Evolutionary conservation across 495 filamentous ascomycete genomes (phyloP), one percentile per base, ranked within the genome.

Genomic region (Aspergillus saccharolyticus): DNA sequence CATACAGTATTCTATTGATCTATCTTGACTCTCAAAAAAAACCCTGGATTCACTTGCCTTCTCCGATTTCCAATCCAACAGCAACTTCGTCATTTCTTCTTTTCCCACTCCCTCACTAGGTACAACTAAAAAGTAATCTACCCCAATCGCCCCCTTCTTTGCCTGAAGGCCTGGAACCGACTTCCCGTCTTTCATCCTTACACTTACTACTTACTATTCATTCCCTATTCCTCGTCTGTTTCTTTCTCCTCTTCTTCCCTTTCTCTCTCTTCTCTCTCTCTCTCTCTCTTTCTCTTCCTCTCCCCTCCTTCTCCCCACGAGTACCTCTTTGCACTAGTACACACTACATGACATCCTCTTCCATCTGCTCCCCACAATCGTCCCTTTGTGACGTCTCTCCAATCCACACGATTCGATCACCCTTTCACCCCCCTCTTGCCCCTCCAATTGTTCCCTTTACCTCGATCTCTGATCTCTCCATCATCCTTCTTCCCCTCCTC

Each of bases 221-320:
- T 30, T 51, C 20, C 44, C 28, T n/a, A n/a, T n/a, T 48, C 18
- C 18, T 39, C 42, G 20, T 50, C 45, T 62, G 24, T 24, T 5
- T 47, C 48, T 44, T 45, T 50, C 18, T n/a, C n/a, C n/a, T n/a
- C 42, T 20, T 21, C 52, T 18, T 50, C 56, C 43, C 19, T 44
- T 39, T 44, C 18, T 18, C 45, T 24, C 55, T 19, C 22, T 51
- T 56, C 42, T 42, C 52, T 39, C 52, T 42, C 21, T 57, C 39
- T 30, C 25, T 28, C 25, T 4, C 56, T 47, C 44, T 50, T 22
- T 33, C 42, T 45, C 21, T 12, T 44, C 28, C 33, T 24, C 24
- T 50, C n/a, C 25, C n/a, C 15, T 46, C 10, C 42, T 46, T 44
- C 48, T 54, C 33, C 10, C 12, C 33, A 28, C 25, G 25, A 28